Conservation (phyloP, 208 protist species). For the Phytomonas sp. region DNA sequence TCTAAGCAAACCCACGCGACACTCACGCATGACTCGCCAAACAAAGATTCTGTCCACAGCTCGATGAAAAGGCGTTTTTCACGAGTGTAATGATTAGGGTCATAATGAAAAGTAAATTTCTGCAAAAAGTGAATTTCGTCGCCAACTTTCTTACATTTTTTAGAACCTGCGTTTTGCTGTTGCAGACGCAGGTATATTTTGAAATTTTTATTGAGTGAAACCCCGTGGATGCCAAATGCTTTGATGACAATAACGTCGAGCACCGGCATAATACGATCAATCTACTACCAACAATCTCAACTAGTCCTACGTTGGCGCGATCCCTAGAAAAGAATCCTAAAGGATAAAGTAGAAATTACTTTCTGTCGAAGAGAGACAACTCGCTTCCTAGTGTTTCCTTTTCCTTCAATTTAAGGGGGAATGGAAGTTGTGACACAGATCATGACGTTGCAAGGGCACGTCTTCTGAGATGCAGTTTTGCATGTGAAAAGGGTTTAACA, state of each 20-base stretch:
- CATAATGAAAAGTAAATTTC: constrained; percentile 41
- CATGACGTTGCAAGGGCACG: neutral
- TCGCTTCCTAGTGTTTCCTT: no score
- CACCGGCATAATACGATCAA: constrained; percentile 18
- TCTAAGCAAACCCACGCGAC: constrained; percentile 37
- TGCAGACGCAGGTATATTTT: constrained; percentile 47
- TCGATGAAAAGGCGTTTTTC: constrained; percentile 46
- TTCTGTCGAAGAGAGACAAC: no score
- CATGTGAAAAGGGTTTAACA: neutral
- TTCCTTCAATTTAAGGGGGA: neutral
- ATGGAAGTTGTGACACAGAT: neutral
- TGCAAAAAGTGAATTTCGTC: constrained; percentile 19
- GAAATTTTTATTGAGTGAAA: constrained; percentile 24
- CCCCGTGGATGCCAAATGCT: constrained; percentile 20
- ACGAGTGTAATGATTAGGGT: constrained; percentile 6
- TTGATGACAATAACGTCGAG: constrained; percentile 32
- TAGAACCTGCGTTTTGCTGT: constrained; percentile 41
- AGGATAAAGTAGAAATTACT: neutral
- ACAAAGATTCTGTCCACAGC: constrained; percentile 39
- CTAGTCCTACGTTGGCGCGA: neutral
- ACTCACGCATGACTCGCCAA: constrained; percentile 37
- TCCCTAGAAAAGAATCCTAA: neutral
- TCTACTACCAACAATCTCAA: neutral
- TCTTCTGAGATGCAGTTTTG: neutral
- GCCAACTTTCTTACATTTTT: constrained; percentile 4